phyloP scores from a whole-genome alignment of 1,284 basidiomycete genomes.

The Trametes versicolor region DNA sequence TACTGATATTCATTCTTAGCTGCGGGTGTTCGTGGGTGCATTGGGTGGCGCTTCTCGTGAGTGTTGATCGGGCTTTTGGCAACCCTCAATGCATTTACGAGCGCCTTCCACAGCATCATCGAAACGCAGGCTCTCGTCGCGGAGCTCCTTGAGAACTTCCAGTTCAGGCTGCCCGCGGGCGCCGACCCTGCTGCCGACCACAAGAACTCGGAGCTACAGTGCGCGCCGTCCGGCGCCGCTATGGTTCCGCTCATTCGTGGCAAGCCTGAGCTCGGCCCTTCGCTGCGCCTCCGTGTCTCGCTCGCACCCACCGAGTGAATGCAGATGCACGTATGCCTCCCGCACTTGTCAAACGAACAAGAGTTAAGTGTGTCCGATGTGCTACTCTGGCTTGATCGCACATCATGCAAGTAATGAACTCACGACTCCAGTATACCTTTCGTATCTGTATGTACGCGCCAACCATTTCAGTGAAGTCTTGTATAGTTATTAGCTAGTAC shows the following conservation, averaged over 20 bases:
- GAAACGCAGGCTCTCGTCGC: conserved; percentile 62
- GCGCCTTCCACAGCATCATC: conserved; percentile 43
- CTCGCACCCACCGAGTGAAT: not conserved
- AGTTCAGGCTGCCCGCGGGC: conserved; percentile 50
- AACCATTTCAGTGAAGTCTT: too few species aligned
- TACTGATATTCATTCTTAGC: conserved; percentile 18
- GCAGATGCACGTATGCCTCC: too few species aligned
- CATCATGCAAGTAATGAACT: too few species aligned
- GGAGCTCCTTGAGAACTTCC: conserved; percentile 56
- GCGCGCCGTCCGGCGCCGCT: conserved; percentile 52
- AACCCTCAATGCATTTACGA: not conserved
- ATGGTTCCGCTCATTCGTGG: conserved; percentile 56
- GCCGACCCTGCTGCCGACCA: conserved; percentile 36
- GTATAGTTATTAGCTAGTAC: too few species aligned
- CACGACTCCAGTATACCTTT: too few species aligned
- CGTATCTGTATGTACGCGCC: too few species aligned
- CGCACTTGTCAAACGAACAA: too few species aligned
- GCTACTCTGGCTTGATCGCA: too few species aligned
- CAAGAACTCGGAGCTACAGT: conserved; percentile 41
- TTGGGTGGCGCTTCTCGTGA: conserved; percentile 59
- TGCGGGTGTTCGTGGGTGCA: conserved; percentile 39
- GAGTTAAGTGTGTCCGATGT: too few species aligned
- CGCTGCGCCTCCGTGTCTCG: conserved; percentile 20
- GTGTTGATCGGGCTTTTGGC: conserved; percentile 1
- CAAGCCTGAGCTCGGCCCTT: conserved; percentile 50